A percentile compares a stretch with the other conserved stretches of the same genome.
These are phyloP conservation scores for Climacium dendroides DNA, from an alignment of 225 moss, liverwort and hornwort species.

Conservation along the genomic window DNA sequence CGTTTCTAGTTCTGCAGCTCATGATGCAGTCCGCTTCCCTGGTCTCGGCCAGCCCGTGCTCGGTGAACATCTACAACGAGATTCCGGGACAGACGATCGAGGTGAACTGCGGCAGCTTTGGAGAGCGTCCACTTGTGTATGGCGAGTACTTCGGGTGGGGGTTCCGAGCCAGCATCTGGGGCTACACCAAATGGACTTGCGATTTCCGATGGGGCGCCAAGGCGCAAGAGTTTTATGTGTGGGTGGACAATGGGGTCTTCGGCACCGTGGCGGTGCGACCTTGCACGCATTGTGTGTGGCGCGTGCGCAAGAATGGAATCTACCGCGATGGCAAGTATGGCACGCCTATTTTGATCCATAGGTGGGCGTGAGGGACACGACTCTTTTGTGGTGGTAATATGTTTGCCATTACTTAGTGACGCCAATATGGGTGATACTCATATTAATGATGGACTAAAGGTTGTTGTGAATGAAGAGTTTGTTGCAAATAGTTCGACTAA, in stretches of 20 bases:
- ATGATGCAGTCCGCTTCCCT: background rate
- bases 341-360: background rate
- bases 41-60: background rate
- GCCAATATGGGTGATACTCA: background rate
- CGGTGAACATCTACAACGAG: background rate
- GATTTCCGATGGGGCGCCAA: background rate
- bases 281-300: background rate
- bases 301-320: background rate
- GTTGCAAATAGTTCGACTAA: fast-evolving
- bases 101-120: background rate
- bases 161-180: background rate
- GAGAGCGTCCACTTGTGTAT: background rate
- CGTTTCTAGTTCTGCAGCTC: background rate
- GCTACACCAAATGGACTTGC: background rate
- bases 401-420: too few relatives aligned
- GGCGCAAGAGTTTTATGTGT: background rate
- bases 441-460: fast-evolving
- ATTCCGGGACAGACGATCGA: background rate
- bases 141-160: background rate
- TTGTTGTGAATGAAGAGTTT: background rate
- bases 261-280: background rate
- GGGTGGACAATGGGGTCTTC: background rate
- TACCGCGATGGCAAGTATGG: background rate
- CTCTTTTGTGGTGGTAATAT: background rate
- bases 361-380: background rate